Evolutionary conservation across 495 filamentous ascomycete genomes (phyloP), one percentile per base, ranked within the genome.

Genomic region (Penicillium argentinense): DNA sequence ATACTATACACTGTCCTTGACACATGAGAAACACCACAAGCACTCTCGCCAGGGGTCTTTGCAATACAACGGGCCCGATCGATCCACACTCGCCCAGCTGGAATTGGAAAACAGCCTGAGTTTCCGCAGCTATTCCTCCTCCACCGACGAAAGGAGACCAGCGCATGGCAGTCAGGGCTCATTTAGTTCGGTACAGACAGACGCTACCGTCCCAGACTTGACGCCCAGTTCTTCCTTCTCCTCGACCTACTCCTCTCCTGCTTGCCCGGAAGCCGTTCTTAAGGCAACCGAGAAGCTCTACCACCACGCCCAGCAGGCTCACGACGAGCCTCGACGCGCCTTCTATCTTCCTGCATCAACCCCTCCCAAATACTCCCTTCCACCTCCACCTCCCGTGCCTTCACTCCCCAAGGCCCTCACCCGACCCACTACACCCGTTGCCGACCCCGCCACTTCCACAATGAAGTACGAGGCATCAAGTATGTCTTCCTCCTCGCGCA

Each of bases 161-260:
- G 22, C 57, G 3, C 62, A 68, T 45, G 58, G 63, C 22, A 67
- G 60, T 19, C 66, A 74, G 21, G 39, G 52, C 19, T 74, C 71
- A 1, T 72, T 66, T 47, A 68, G 67, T 52, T 74, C 71, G 1
- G 55, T 64, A 1, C 54, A 67, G 1, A 63, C 66, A 8, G 67
- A 70, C 25, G 54, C 41, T 18, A 58, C 53, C 3, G 68, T 64
- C 1, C 72, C 72, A 1, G 67, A 75, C 28, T 45, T 75, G 41
- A 75, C 68, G 0, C 72, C 72, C 0, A 75, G 70, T 56, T 74
- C 64, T 47, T 75, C 72, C 1, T 73, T 75, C 51, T 73, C 72
- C 26, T 75, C 71, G 0, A 59, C 63, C 13, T 67, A 71, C 30
- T 72, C 68, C 1, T 53, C 57, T 12, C 51, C 64, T 8, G 37